Conservation (phyloP, 2,329 filamentous ascomycete genomes). For the Alternaria conjuncta region DNA sequence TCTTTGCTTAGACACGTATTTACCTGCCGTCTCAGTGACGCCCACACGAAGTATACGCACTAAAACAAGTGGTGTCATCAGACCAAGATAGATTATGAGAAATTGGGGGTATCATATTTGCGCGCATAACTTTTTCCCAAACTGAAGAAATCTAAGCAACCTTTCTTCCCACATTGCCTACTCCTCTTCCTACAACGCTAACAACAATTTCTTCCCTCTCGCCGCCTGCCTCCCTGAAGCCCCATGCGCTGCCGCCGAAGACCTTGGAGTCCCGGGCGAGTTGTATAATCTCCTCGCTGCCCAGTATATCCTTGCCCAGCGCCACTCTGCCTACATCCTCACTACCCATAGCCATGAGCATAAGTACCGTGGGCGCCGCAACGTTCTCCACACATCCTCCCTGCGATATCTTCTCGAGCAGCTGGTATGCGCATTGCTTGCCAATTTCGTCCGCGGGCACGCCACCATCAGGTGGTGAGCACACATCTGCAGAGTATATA, state of each 20-base stretch:
- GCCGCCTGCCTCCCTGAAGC: slow-evolving; percentile 66
- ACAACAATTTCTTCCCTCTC: slow-evolving; percentile 76
- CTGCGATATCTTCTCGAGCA: slow-evolving; percentile 80
- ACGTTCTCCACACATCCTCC: slow-evolving; percentile 81
- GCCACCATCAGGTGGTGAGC: slow-evolving; percentile 76
- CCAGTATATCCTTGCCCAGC: slow-evolving; percentile 81
- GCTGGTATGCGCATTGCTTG: slow-evolving; percentile 83
- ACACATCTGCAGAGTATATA: slow-evolving; percentile 85
- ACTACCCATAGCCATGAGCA: slow-evolving; percentile 96
- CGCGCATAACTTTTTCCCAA: slow-evolving; percentile 1
- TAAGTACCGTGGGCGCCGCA: slow-evolving; percentile 76
- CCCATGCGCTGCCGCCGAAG: slow-evolving; percentile 94
- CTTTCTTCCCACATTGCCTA: slow-evolving; percentile 95
- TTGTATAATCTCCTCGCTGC: slow-evolving; percentile 78
- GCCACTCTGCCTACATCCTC: slow-evolving; percentile 91
- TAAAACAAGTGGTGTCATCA: neutral
- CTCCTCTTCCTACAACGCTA: slow-evolving; percentile 89
- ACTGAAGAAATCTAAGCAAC: slow-evolving; percentile 61
- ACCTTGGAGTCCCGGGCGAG: slow-evolving; percentile 82
- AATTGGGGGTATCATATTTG: slow-evolving; percentile 25
- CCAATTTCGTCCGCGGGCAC: slow-evolving; percentile 90
- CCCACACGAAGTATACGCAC: neutral
- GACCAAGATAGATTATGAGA: neutral
- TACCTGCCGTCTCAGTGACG: neutral
- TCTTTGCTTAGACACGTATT: neutral